Conservation (phyloP, 192 early-diverging fungal genomes). For the Dissophora globulifera region DNA sequence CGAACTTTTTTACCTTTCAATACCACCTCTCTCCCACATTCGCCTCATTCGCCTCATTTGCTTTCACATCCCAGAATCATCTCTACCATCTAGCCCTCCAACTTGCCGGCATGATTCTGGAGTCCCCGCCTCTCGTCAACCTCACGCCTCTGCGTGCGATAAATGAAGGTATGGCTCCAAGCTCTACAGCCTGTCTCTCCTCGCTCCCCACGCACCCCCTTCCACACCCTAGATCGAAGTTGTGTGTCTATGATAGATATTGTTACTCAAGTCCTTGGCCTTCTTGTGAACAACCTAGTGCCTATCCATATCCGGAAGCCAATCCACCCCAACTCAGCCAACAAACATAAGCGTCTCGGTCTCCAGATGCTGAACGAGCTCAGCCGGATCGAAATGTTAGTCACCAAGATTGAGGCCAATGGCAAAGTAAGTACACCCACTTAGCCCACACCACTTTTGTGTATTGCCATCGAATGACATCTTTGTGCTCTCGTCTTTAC, state of each 20-base stretch:
- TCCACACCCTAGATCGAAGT: no score
- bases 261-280: no score
- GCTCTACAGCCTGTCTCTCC: neutral
- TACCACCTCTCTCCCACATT: no score
- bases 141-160: constrained; percentile 33
- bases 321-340: constrained; percentile 51
- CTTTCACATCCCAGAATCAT: neutral
- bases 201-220: no score
- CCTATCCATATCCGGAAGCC: constrained; percentile 57
- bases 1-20: no score
- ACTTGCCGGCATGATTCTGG: constrained; percentile 39
- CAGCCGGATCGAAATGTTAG: constrained; percentile 54
- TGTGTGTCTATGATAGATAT: no score
- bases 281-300: constrained; percentile 40
- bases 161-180: constrained; percentile 44
- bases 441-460: neutral
- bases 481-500: no score
- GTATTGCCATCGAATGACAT: no score
- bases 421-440: constrained; percentile 27
- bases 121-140: constrained; percentile 55
- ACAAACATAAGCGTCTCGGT: constrained; percentile 56
- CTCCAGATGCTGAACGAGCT: constrained; percentile 55
- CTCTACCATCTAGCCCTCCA: neutral
- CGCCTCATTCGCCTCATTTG: neutral
- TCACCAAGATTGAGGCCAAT: constrained; percentile 52